Evolutionary conservation across 2,329 filamentous ascomycete genomes (phyloP).

Genomic region (Colletotrichum sansevieriae): DNA sequence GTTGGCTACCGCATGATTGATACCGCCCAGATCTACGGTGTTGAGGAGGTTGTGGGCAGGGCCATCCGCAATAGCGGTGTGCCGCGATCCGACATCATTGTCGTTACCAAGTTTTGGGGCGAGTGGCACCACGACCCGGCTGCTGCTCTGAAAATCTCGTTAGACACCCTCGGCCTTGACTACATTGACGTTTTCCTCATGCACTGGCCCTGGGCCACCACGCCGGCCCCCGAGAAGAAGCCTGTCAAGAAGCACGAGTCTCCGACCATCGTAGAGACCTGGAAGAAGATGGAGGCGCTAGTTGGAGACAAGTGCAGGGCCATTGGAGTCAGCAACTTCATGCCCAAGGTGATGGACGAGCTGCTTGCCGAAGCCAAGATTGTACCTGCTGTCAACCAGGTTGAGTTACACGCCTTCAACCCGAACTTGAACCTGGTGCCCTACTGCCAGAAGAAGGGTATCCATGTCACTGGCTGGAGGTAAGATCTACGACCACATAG

Average conservation of each 20-base stretch:
- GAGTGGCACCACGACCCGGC: slow-evolving; percentile 51
- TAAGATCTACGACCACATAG: slow-evolving; percentile 18
- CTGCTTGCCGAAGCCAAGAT: slow-evolving; percentile 45
- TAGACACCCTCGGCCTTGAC: slow-evolving; percentile 47
- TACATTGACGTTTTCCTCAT: slow-evolving; percentile 56
- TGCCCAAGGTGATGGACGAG: slow-evolving; percentile 48
- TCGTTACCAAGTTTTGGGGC: slow-evolving; percentile 52
- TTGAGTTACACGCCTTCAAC: slow-evolving; percentile 51
- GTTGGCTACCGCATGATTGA: slow-evolving; percentile 50
- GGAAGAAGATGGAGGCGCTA: slow-evolving; percentile 48
- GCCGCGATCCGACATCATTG: slow-evolving; percentile 63
- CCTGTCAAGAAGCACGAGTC: slow-evolving; percentile 44
- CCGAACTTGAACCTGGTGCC: slow-evolving; percentile 49
- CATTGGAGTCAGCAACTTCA: slow-evolving; percentile 53
- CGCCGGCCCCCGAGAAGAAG: slow-evolving; percentile 43
- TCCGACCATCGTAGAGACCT: slow-evolving; percentile 47
- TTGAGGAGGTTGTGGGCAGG: slow-evolving; percentile 48
- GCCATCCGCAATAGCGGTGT: slow-evolving; percentile 50
- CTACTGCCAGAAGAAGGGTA: slow-evolving; percentile 50
- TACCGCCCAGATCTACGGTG: slow-evolving; percentile 45
- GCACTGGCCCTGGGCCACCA: slow-evolving; percentile 48
- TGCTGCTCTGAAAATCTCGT: slow-evolving; percentile 47
- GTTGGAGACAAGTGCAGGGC: slow-evolving; percentile 45
- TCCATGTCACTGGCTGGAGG: slow-evolving; percentile 49
- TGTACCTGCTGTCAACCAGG: slow-evolving; percentile 50